Base-by-base conservation (phyloP, 129 eudicot species). In the Helichrysum umbraculigerum region DNA sequence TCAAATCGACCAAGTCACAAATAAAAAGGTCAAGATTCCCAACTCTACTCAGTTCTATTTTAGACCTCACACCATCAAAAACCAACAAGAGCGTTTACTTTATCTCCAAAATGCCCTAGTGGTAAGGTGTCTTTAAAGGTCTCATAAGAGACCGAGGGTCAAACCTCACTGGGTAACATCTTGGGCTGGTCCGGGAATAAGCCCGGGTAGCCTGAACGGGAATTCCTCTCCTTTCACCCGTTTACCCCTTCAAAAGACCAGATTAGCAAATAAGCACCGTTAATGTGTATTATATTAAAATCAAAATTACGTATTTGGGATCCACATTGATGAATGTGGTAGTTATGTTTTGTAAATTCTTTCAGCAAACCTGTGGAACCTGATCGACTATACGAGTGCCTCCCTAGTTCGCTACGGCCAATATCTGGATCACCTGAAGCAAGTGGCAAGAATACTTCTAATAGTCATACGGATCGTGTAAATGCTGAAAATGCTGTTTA, bases 291-390 rank as follows among this genome's bases (percentile, higher is more conserved):
- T 41, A 10, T 10, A 11, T 44, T 71, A 35, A 73, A 56, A 0
- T 5, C 34, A 32, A 16, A 21, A 59, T 29, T 34, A 51, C 1
- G 5, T 21, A 16, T 25, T 7, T 74, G 29, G 25, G 4, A 47
- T 14, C 22, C 10, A 2, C 56, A 21, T 56, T 77, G 28, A 34
- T 68, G 44, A 37, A 57, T 74, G 28, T 25, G 19, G 44, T 22
- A 47, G 25, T 61, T 71, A 4, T 54, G 34, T 34, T 3, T 37
- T 37, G 28, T 70, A 25, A 68, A 30, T 67, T 66, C 35, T 81
- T 79, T 68, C 91, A 95, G 99, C 83, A 91, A 95, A 78, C 86
- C 97, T 35, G 89, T 95, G 69, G 99, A 95, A 80, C 99, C 99
- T 3, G 97, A 91, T 84, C 86, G 96, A 29, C 94, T 95, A 68